Percentiles rank a stretch among this genome's conserved stretches.
Conservation (phyloP, 139 green algal genomes). For the Coelastrella sp. region DNA sequence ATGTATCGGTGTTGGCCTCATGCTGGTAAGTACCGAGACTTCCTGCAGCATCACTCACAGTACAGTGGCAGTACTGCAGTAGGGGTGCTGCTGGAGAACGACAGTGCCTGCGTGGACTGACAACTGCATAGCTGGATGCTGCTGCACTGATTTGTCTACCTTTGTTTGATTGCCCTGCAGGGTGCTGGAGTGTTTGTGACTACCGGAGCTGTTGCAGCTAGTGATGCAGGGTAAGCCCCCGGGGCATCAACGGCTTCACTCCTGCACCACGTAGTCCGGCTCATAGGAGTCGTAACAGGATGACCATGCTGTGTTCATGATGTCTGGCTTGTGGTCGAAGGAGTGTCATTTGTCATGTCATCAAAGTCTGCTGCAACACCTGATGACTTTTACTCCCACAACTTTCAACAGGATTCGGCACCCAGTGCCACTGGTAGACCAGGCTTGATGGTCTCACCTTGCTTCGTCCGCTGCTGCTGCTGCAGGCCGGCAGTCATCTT, state of each 20-base stretch:
- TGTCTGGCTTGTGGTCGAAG: too few species aligned
- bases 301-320: neutral
- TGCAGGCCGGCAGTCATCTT: slow-evolving; percentile 47
- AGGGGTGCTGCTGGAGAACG: too few species aligned
- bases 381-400: neutral
- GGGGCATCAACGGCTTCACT: neutral
- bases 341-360: too few species aligned
- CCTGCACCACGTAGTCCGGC: too few species aligned
- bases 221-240: slow-evolving; percentile 12
- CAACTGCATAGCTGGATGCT: too few species aligned
- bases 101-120: too few species aligned
- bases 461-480: neutral
- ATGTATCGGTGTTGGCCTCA: slow-evolving; percentile 36
- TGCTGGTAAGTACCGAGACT: slow-evolving; percentile 15
- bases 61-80: too few species aligned
- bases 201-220: slow-evolving; percentile 19
- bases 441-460: too few species aligned
- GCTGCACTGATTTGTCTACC: too few species aligned
- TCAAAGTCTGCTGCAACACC: too few species aligned
- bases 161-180: neutral
- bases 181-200: slow-evolving; percentile 48
- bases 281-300: too few species aligned
- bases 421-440: too few species aligned
- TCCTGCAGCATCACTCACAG: neutral
- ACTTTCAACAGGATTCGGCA: neutral